Evolutionary conservation across 768 basidiomycete species (phyloP).

Genomic region (Mycena crocata): DNA sequence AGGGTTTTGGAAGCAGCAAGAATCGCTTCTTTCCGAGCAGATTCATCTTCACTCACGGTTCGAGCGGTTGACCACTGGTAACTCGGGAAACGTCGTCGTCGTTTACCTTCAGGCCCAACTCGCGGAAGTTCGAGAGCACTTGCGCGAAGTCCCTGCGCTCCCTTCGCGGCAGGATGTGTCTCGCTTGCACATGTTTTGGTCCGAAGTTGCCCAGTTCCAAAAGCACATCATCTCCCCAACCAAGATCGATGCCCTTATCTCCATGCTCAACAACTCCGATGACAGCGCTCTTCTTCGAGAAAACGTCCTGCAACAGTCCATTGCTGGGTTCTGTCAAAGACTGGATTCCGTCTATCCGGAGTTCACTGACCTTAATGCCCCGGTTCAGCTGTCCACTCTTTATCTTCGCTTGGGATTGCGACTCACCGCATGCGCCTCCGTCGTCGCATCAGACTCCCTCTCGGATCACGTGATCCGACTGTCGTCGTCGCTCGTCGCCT

Average conservation of each 20-base stretch:
- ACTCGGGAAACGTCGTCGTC: conserved; percentile 61
- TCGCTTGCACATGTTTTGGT: conserved; percentile 76
- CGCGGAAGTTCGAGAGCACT: conserved; percentile 42
- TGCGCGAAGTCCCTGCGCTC: conserved; percentile 41
- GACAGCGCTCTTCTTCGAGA: conserved; percentile 63
- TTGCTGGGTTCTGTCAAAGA: conserved; percentile 81
- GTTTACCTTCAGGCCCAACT: conserved; percentile 55
- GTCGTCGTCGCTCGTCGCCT: conserved; percentile 56
- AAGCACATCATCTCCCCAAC: conserved; percentile 60
- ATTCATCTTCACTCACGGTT: conserved; percentile 64
- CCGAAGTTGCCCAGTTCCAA: conserved; percentile 82
- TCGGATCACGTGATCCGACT: conserved; percentile 39
- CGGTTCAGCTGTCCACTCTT: conserved; percentile 74
- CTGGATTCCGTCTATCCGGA: conserved; percentile 75
- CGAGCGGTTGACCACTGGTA: conserved; percentile 69
- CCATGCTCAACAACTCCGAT: conserved; percentile 49
- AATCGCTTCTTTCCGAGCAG: conserved; percentile 57
- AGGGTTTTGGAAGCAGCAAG: conserved; percentile 57
- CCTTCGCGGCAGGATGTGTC: conserved; percentile 54
- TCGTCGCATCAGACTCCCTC: conserved; percentile 23
- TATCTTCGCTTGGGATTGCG: conserved; percentile 81
- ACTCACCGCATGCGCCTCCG: conserved; percentile 46
- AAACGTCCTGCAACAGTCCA: conserved; percentile 80
- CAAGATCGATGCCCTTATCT: conserved; percentile 63
- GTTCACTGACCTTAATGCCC: conserved; percentile 75